Percentiles rank a stretch among this genome's conserved stretches.
These are phyloP conservation scores for Cyathus olla DNA, from an alignment of 1,284 basidiomycete species.

Conservation along the genomic window DNA sequence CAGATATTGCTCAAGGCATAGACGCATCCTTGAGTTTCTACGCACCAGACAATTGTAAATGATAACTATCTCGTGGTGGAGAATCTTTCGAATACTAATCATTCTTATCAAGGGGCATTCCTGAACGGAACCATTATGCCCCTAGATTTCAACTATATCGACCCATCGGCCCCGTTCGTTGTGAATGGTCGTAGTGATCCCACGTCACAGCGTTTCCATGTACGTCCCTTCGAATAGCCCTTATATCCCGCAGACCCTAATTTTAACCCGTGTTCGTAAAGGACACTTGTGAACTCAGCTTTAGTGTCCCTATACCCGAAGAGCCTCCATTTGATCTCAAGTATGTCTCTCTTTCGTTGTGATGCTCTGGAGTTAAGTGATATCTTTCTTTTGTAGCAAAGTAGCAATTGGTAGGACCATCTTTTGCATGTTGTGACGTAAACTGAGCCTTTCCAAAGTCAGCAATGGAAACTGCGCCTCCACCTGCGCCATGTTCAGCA, in stretches of 20 bases:
- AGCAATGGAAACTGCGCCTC: slow-evolving; percentile 67
- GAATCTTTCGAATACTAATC: background rate
- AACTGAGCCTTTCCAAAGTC: slow-evolving; percentile 29
- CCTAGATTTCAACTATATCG: slow-evolving; percentile 58
- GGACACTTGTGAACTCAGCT: slow-evolving; percentile 54
- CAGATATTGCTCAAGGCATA: slow-evolving; percentile 59
- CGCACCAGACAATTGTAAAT: slow-evolving; percentile 62
- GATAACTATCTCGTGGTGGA: background rate
- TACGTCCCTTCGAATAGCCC: slow-evolving; percentile 31
- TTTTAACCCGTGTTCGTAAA: slow-evolving; percentile 15
- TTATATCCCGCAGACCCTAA: background rate
- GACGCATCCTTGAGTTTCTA: slow-evolving; percentile 53
- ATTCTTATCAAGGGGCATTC: slow-evolving; percentile 55
- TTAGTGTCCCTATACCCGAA: slow-evolving; percentile 56
- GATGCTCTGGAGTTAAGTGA: background rate
- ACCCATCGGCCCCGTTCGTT: slow-evolving; percentile 53
- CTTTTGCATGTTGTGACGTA: background rate
- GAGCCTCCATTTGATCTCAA: slow-evolving; percentile 64
- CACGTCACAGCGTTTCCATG: slow-evolving; percentile 70
- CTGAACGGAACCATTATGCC: slow-evolving; percentile 63
- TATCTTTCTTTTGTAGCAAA: slow-evolving; percentile 46
- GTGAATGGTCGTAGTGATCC: slow-evolving; percentile 61
- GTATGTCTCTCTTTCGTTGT: slow-evolving; percentile 36
- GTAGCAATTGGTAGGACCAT: slow-evolving; percentile 59
- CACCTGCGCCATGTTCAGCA: slow-evolving; percentile 74